These are phyloP conservation scores for Plasmodium adleri DNA, from an alignment of 169 alveolate species.

Conservation along the genomic window DNA sequence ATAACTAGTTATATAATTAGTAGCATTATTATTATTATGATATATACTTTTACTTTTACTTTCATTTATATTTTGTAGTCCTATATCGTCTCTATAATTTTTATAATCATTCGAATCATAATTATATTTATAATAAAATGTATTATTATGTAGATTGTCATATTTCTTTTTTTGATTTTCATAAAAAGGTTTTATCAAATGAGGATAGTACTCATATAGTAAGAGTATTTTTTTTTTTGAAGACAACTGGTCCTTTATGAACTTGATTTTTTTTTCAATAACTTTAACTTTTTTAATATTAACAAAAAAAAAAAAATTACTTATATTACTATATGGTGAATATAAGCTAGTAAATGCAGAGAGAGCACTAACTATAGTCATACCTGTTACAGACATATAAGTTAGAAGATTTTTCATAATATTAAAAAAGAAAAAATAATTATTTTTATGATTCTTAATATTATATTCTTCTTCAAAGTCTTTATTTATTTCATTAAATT, in stretches of 20 bases:
- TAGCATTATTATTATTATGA: not conserved
- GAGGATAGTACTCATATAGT: slow-evolving; percentile 23
- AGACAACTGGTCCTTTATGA: slow-evolving; percentile 21
- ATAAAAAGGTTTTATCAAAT: slow-evolving; percentile 3
- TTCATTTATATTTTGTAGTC: not conserved
- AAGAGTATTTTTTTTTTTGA: slow-evolving; percentile 43
- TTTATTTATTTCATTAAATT: slow-evolving; percentile 16
- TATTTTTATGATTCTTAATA: slow-evolving; percentile 33
- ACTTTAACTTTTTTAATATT: slow-evolving; percentile 43
- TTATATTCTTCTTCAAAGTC: slow-evolving; percentile 57
- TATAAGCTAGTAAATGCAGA: slow-evolving; percentile 70
- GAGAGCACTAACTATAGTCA: slow-evolving; percentile 67
- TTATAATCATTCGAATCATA: not conserved
- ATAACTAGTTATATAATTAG: no score
- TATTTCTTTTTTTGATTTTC: not conserved
- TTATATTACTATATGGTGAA: slow-evolving; percentile 56
- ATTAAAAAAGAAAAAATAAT: slow-evolving; percentile 23
- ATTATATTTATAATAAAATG: not conserved
- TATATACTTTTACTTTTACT: not conserved
- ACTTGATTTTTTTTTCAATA: slow-evolving; percentile 41
- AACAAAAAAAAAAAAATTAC: slow-evolving; percentile 48
- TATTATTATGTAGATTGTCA: not conserved
- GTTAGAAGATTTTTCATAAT: slow-evolving; percentile 42
- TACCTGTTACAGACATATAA: slow-evolving; percentile 68
- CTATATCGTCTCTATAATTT: not conserved